Base-by-base conservation (phyloP, 2,329 filamentous ascomycete species). In the Ascochyta fabae region DNA sequence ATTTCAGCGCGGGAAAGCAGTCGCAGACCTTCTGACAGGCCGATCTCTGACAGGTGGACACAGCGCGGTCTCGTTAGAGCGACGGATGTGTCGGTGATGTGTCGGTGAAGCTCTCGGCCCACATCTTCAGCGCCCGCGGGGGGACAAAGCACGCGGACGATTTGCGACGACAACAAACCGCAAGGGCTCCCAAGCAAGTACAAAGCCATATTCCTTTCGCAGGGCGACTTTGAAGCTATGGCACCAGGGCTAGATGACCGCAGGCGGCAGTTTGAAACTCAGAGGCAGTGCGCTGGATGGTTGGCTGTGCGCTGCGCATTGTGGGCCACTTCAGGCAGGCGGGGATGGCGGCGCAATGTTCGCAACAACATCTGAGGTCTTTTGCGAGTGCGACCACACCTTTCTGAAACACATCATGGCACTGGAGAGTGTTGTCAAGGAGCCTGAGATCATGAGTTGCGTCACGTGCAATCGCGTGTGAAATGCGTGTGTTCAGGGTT, bases 101-200 rank as follows among this genome's bases (percentile, higher is more conserved):
- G 70, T 70, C 70, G 69, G 69, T 70, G 69, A 69, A 68, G 64
- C 54, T 60, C 55, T 68, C 63, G 66, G 60, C 66, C 61, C 58
- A 57, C 54, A 47, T 48, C 48, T 13, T 45, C 46, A 61, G 40
- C 48, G 55, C 51, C 58, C 36, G 61, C 64, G 64, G 60, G 63
- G 57, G 61, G 58, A 69, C 66, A 69, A 69, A 70, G 66, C 62
- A 59, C 66, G 64, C 57, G 56, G 62, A 62, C 59, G 47, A 53
- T 48, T 57, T 53, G 60, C 53, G 45, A 59, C 49, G 50, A 51
- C 58, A 57, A 48, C 49, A 39, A 51, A 38, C 38, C 55, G 46
- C 58, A 34, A 53, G 48, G 48, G 23, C 12, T 53, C 24, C 50
- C 49, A 43, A 45, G 39, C 40, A 44, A 24, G 43, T 44, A 47